A percentile compares a stretch with the other conserved stretches of the same genome.
These are phyloP conservation scores for Meyerozyma elateridarum DNA, from an alignment of 1,139 yeast genomes.

Conservation along the genomic window DNA sequence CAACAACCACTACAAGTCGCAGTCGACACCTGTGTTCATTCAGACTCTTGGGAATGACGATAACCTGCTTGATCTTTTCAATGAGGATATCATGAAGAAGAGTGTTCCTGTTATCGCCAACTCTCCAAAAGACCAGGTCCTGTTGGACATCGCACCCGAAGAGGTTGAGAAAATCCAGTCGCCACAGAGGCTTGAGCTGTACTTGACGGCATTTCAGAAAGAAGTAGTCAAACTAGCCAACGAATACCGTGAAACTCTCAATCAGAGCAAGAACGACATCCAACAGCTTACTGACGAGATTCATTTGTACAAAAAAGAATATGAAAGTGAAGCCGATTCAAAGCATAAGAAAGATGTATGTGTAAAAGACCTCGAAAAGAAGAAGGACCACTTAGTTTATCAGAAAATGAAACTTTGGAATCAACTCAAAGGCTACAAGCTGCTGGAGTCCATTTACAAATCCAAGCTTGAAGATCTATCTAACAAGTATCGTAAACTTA, in stretches of 20 bases:
- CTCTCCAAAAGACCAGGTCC: slow-evolving; percentile 5
- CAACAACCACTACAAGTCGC: slow-evolving; percentile 32
- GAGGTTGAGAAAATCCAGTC: slow-evolving; percentile 17
- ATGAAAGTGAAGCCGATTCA: slow-evolving; percentile 29
- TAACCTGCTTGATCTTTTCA: neutral
- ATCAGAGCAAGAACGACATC: slow-evolving; percentile 20
- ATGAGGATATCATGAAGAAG: neutral
- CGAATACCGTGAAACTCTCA: slow-evolving; percentile 24
- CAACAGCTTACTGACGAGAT: slow-evolving; percentile 18
- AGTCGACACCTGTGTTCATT: slow-evolving; percentile 29
- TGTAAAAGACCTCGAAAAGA: slow-evolving; percentile 31
- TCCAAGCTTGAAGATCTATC: slow-evolving; percentile 23
- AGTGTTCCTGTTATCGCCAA: neutral
- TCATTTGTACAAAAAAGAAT: slow-evolving; percentile 21
- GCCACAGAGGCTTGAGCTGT: slow-evolving; percentile 19
- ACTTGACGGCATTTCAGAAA: slow-evolving; percentile 24
- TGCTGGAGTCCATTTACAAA: slow-evolving; percentile 15
- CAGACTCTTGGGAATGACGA: slow-evolving; percentile 8
- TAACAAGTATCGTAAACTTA: slow-evolving; percentile 20
- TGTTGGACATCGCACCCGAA: slow-evolving; percentile 13
- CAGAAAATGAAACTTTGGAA: slow-evolving; percentile 30
- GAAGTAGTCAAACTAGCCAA: slow-evolving; percentile 23
- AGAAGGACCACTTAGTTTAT: slow-evolving; percentile 26
- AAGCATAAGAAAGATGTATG: slow-evolving; percentile 28
- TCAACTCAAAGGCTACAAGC: slow-evolving; percentile 22